Evolutionary conservation across 2,329 filamentous ascomycete species (phyloP), one percentile per base, ranked within the genome.

Genomic region (Aureobasidium lini): DNA sequence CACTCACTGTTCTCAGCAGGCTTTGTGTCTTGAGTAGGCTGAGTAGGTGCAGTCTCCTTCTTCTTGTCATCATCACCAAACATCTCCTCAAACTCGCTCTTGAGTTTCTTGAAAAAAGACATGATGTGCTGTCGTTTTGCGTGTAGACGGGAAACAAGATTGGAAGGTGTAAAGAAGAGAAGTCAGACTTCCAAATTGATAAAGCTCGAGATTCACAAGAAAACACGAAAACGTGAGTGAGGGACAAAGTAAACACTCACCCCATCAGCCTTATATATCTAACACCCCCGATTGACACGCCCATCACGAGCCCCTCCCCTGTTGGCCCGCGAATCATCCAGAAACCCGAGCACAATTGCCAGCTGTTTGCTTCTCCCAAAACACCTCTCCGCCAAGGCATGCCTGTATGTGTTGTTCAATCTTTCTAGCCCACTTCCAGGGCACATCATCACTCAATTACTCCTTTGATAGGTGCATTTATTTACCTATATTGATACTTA

Each of bases 71-170:
- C 61, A 59, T 69, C 66, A 15, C 63, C 63, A 50, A 69, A 65
- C 40, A 75, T 72, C 57, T 75, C 71, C 59, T 76, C 67, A 62
- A 77, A 68, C 62, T 76, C 74, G 64, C 75, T 74, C 66, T 74
- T 76, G 63, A 76, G 72, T 62, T 77, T 76, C 67, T 75, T 76
- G 64, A 77, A 71, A 62, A 77, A 77, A 57, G 75, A 75, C 75
- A 77, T 77, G 46, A 7, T 64, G 57, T 16, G 47, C 7, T 39
- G 13, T 31, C 8, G 15, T n/a, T 23, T 15, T 46, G 29, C 15
- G 15, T 10, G 39, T 29, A 28, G 7, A 16, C 5, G 8, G 4
- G 8, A 4, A 16, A 11, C 6, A 32, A 32, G 15, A 39, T 4
- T 8, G 15, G 28, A 53, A 42, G n/a, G 32, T 15, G 36, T n/a